A percentile compares a stretch with the other conserved stretches of the same genome.
Conservation (phyloP, 2,329 filamentous ascomycete genomes). For the Aquanectria penicillioides region DNA sequence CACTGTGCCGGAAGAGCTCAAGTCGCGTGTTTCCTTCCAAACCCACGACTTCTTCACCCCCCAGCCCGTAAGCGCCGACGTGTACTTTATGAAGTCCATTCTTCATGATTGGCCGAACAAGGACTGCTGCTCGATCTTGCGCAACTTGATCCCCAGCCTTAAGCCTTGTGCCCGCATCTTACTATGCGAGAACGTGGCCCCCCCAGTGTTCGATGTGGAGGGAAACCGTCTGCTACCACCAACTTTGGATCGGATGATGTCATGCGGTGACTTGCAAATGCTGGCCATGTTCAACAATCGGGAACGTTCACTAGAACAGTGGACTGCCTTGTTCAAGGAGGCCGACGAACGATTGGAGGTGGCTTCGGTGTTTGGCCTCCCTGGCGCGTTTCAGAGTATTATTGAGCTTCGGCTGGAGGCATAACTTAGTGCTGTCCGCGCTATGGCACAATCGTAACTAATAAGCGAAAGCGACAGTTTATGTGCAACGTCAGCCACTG, state of each 20-base stretch:
- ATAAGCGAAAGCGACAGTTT: too few species aligned
- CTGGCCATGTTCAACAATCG: slow-evolving; percentile 38
- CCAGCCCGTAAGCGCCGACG: slow-evolving; percentile 53
- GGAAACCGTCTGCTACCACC: slow-evolving; percentile 5
- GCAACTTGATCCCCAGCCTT: not conserved
- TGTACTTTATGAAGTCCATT: slow-evolving; percentile 64
- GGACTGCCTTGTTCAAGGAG: not conserved
- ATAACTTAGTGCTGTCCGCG: too few species aligned
- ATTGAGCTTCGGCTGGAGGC: not conserved
- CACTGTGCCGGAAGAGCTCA: not conserved
- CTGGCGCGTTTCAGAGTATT: not conserved
- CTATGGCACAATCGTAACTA: too few species aligned
- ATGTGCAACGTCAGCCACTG: too few species aligned
- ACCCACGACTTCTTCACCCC: slow-evolving; percentile 53
- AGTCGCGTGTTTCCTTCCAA: slow-evolving; percentile 46
- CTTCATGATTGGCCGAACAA: slow-evolving; percentile 66
- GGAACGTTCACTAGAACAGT: not conserved
- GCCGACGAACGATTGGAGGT: not conserved
- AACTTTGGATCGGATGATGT: slow-evolving; percentile 4
- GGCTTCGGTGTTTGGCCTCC: not conserved
- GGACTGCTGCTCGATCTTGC: slow-evolving; percentile 51
- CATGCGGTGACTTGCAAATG: slow-evolving; percentile 52
- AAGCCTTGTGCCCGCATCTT: not conserved
- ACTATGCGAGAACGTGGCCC: slow-evolving; percentile 42
- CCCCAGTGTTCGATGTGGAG: slow-evolving; percentile 36